A percentile compares a stretch with the other conserved stretches of the same genome.
phyloP scores from a whole-genome alignment of 2,329 filamentous ascomycete species.

The Microcyclospora tardicrescens region DNA sequence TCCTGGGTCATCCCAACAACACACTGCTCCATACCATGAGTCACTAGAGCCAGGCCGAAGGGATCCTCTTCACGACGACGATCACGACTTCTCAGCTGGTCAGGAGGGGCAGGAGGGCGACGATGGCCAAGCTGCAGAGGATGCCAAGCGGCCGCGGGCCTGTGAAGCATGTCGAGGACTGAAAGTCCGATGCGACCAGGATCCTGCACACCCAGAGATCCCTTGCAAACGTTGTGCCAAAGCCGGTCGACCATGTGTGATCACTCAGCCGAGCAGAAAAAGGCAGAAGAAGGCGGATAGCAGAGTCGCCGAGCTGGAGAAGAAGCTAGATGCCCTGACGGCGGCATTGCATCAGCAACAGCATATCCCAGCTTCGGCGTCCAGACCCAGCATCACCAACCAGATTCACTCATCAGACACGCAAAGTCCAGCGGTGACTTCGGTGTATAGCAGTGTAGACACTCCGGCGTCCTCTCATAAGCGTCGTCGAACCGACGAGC shows the following conservation, averaged over 20 bases:
- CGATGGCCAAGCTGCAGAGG: constrained; percentile 13
- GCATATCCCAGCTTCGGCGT: constrained; percentile 4
- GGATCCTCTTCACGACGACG: neutral
- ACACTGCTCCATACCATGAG: neutral
- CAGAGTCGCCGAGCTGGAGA: constrained; percentile 78
- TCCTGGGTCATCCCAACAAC: neutral
- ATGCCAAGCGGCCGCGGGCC: constrained; percentile 34
- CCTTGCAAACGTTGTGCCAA: constrained; percentile 58
- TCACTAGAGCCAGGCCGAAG: too few relatives aligned
- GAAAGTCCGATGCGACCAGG: constrained; percentile 69
- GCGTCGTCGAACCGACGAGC: constrained; percentile 14
- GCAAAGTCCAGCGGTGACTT: neutral
- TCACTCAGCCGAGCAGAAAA: constrained; percentile 64
- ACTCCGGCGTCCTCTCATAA: constrained; percentile 7
- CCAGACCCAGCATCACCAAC: neutral
- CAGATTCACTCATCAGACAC: neutral
- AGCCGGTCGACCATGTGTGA: constrained; percentile 61
- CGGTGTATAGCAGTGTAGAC: neutral
- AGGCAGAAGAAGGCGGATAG: constrained; percentile 86
- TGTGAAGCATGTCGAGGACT: constrained; percentile 36
- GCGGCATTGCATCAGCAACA: constrained; percentile 56
- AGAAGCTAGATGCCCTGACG: constrained; percentile 80
- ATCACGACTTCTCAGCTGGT: neutral
- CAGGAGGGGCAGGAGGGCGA: too few relatives aligned
- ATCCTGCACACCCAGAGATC: constrained; percentile 47